phyloP scores from a whole-genome alignment of 1,139 yeast species.

The Yarrowia galli region DNA sequence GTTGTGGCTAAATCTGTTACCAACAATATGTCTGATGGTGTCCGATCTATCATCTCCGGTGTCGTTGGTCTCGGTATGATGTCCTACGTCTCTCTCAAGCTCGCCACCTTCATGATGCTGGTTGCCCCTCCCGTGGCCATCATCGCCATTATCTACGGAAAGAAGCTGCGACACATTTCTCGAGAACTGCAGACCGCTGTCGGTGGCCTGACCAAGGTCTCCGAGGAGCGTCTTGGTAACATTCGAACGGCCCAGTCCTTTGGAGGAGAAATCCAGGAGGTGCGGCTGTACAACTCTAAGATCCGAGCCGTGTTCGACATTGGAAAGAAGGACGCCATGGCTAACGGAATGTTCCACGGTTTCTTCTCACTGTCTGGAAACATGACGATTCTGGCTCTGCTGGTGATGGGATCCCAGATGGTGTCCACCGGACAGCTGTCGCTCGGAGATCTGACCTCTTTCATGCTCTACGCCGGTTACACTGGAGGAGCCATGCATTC shows the following conservation, averaged over 20 bases:
- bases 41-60: conserved; percentile 80
- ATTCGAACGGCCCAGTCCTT: conserved; percentile 87
- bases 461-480: conserved; percentile 91
- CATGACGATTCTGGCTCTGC: conserved; percentile 73
- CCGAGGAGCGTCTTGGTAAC: conserved; percentile 90
- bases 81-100: conserved; percentile 82
- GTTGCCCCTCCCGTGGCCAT: conserved; percentile 82
- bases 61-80: conserved; percentile 84
- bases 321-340: conserved; percentile 80
- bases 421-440: conserved; percentile 75
- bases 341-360: conserved; percentile 70
- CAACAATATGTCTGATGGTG: conserved; percentile 90
- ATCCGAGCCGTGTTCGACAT: conserved; percentile 75
- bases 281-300: conserved; percentile 68
- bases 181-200: conserved; percentile 82
- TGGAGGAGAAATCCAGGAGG: conserved; percentile 79
- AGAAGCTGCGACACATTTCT: conserved; percentile 76
- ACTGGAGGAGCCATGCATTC: conserved; percentile 93
- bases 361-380: conserved; percentile 84
- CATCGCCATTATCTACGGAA: conserved; percentile 80
- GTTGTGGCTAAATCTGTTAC: conserved; percentile 88
- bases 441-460: conserved; percentile 89
- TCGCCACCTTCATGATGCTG: conserved; percentile 76
- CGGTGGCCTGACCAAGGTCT: conserved; percentile 84
- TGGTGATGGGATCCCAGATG: conserved; percentile 80